Evolutionary conservation across 345 rosid species (phyloP), one percentile per base, ranked within the genome.

Genomic region (Arabis hirsuta): DNA sequence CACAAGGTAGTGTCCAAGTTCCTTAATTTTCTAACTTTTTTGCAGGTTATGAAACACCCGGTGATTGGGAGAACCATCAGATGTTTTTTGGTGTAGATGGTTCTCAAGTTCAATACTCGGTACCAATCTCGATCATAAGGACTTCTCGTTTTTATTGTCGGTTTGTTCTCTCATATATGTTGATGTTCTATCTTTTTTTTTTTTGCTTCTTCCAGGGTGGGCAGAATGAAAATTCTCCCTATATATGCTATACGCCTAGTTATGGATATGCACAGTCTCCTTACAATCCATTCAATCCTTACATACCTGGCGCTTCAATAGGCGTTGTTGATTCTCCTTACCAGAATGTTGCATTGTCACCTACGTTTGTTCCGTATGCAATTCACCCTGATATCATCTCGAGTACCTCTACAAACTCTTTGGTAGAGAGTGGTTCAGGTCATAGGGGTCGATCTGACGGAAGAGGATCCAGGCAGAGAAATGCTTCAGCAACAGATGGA

Each of bases 1-100:
- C 67, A 41, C 63, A 48, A 72, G 60, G 54, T n/a, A 36, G 41
- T 3, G 3, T 64, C 53, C 53, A 20, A 51, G 41, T 4, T 46
- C 5, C 0, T 6, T 66, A 67, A 20, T 42, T 77, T 53, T 59
- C 48, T 71, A 11, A 22, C 24, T 22, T 58, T 62, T 60, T 14
- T 36, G 41, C 75, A 94, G 97, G 98, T 80, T 86, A 84, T 57
- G 98, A 90, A 76, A 67, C 96, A 79, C 93, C 97, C 79, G 79
- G 82, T 48, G 96, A 91, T 65, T 94, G 96, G 93, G 97, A 91
- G 91, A 93, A 88, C 89, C 97, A 85, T 65, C 85, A 81, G 65
- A 82, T 82, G 74, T 24, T 89, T 85, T 89, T 86, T 83, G 88
- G 89, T 65, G 81, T 73, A 71, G 97, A 91, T 84, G 97, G 97